Evolutionary conservation across 495 filamentous ascomycete genomes (phyloP).

Genomic region (Aspergillus mulundensis): DNA sequence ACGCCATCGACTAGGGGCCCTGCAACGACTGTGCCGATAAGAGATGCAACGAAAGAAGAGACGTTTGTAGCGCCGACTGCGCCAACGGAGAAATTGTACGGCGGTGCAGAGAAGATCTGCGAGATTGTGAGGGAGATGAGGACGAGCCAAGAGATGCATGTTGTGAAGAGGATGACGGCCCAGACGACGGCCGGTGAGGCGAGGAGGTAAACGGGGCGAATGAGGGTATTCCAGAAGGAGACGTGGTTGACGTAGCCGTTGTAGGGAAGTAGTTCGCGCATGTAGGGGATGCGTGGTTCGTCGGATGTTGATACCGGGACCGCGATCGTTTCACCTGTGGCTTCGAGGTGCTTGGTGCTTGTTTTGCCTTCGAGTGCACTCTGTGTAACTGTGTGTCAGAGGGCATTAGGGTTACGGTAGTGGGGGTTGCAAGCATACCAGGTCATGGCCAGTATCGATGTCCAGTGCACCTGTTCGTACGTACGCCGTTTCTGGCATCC

Average conservation of each 20-base stretch:
- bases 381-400: no score
- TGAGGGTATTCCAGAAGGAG: slow-evolving; percentile 38
- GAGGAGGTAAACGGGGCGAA: slow-evolving; percentile 41
- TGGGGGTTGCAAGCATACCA: slow-evolving; percentile 4
- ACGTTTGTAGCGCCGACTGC: slow-evolving; percentile 41
- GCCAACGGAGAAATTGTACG: slow-evolving; percentile 43
- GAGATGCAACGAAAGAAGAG: slow-evolving; percentile 36
- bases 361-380: slow-evolving; percentile 20
- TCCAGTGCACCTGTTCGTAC: slow-evolving; percentile 28
- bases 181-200: slow-evolving; percentile 40
- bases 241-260: slow-evolving; percentile 32
- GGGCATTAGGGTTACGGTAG: background rate
- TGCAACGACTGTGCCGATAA: slow-evolving; percentile 33
- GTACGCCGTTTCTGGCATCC: slow-evolving; percentile 43
- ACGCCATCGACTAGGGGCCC: slow-evolving; percentile 41
- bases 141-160: slow-evolving; percentile 45
- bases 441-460: slow-evolving; percentile 33
- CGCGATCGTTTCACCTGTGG: background rate
- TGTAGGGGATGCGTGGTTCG: slow-evolving; percentile 24
- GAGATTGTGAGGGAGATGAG: slow-evolving; percentile 40
- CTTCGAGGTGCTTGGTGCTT: slow-evolving; percentile 27
- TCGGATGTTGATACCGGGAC: background rate
- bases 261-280: slow-evolving; percentile 32
- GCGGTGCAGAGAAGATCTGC: slow-evolving; percentile 44
- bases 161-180: slow-evolving; percentile 39